Conservation (phyloP, 2,329 filamentous ascomycete species). For the Neobulgaria alba region DNA sequence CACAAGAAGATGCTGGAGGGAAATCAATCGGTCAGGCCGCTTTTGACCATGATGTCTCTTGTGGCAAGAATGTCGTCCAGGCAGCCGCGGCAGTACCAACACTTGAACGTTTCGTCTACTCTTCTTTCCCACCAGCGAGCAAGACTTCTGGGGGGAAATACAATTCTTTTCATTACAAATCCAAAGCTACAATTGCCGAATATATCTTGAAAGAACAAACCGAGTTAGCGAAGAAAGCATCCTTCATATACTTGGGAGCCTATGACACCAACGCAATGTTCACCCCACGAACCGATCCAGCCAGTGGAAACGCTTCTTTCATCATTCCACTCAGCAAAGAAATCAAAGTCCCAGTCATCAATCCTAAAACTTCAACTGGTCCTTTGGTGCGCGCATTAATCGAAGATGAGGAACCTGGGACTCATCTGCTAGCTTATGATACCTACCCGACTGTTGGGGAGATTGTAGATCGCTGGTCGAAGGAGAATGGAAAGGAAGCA, state of each 20-base stretch:
- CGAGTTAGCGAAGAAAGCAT: slow-evolving; percentile 30
- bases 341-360: slow-evolving; percentile 33
- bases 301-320: slow-evolving; percentile 28
- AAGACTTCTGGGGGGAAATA: slow-evolving; percentile 36
- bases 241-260: slow-evolving; percentile 17
- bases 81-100: slow-evolving; percentile 25
- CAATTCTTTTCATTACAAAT: slow-evolving; percentile 31
- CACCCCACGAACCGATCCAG: slow-evolving; percentile 14
- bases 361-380: slow-evolving; percentile 33
- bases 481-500: slow-evolving; percentile 31
- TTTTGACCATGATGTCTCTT: slow-evolving; percentile 14
- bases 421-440: slow-evolving; percentile 38
- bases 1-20: background rate
- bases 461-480: slow-evolving; percentile 30
- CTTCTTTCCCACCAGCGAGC: slow-evolving; percentile 29
- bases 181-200: slow-evolving; percentile 25
- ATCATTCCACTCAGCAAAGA: slow-evolving; percentile 23
- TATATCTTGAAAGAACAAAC: slow-evolving; percentile 24
- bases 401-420: slow-evolving; percentile 32
- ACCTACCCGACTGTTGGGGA: slow-evolving; percentile 30
- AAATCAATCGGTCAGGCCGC: slow-evolving; percentile 8
- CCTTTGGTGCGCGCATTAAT: slow-evolving; percentile 37
- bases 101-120: slow-evolving; percentile 33
- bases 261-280: slow-evolving; percentile 17
- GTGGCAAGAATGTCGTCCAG: slow-evolving; percentile 24